phyloP scores from a whole-genome alignment of 1,284 basidiomycete species.

The Termitomyces sp. region DNA sequence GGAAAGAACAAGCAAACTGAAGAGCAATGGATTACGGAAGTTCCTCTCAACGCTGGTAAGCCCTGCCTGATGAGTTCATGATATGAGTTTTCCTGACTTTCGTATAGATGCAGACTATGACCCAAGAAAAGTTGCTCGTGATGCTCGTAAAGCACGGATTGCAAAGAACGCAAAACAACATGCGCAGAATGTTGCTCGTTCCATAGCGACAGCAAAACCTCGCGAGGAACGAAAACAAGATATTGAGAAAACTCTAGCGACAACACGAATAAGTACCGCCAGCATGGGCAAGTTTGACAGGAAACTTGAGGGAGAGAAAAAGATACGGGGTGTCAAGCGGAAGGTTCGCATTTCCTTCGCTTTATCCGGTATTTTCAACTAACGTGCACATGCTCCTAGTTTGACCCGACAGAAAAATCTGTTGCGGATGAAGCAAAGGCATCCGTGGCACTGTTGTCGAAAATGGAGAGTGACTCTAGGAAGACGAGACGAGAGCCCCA shows the following conservation, averaged over 20 bases:
- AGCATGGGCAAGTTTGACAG: conserved; percentile 93
- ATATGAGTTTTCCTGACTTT: conserved; percentile 7
- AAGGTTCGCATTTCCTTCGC: conserved; percentile 54
- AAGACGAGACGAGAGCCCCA: conserved; percentile 52
- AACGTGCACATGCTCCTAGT: conserved; percentile 40
- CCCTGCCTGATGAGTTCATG: not conserved
- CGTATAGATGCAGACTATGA: conserved; percentile 66
- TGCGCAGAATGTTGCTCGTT: conserved; percentile 73
- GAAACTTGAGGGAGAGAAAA: conserved; percentile 87
- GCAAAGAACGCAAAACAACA: conserved; percentile 85
- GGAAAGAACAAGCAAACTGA: conserved; percentile 90
- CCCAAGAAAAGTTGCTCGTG: conserved; percentile 71
- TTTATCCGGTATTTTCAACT: not conserved
- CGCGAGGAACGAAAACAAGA: conserved; percentile 64
- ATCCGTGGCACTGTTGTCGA: conserved; percentile 72
- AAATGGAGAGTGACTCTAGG: conserved; percentile 69
- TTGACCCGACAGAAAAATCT: conserved; percentile 74
- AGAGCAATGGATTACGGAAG: conserved; percentile 90
- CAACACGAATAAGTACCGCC: conserved; percentile 83
- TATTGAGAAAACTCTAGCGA: conserved; percentile 74
- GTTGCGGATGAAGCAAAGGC: conserved; percentile 64
- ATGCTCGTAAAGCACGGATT: conserved; percentile 75
- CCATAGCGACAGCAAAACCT: conserved; percentile 30
- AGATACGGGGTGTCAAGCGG: conserved; percentile 83
- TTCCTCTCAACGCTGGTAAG: conserved; percentile 81